Evolutionary conservation across 257 asterid genomes (phyloP), one percentile per base, ranked within the genome.

Genomic region (Solanum megistacrolobum): DNA sequence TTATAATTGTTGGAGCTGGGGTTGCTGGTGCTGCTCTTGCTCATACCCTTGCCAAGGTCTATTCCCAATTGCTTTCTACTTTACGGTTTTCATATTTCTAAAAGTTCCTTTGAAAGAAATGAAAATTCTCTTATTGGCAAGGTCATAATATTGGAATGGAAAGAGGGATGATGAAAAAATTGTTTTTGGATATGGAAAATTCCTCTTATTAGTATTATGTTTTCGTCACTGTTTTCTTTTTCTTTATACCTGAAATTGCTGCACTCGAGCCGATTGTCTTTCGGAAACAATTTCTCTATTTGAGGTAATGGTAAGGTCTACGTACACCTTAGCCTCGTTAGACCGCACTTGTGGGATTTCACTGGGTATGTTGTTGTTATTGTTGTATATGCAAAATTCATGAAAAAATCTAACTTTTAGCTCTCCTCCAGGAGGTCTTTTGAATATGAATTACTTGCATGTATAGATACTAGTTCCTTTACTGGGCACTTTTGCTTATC

Each of bases 1-100:
- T 92, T n/a, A 89, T 91, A n/a, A 86, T 92, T 2, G 92, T 91
- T 39, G 94, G 94, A 9, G 94, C 93, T n/a, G 94, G 94, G 73
- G 94, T 92, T 39, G 94, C 92, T 11, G 94, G 94, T 27, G 94
- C 94, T 73, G 93, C 94, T 48, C 86, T 92, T 23, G 92, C 94
- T 79, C 89, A 90, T 72, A 90, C 94, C 65, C 93, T 92, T 48
- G 94, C 89, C 79, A 92, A 90, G 94, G 94, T 92, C 32, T 18
- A 5, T 46, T 43, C 9, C 62, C 55, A 12, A 23, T 41, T 41
- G 34, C 46, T 12, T 74, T 74, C 32, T 75, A 38, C 21, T 1
- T 11, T 36, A 75, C 55, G 2, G 0, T 21, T 73, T 73, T 73
- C 48, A 12, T 66, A 66, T 66, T 66, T 66, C 72, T 18, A 16